Evolutionary conservation across 768 basidiomycete genomes (phyloP).

Genomic region (Phylloporus rhodoxanthus): DNA sequence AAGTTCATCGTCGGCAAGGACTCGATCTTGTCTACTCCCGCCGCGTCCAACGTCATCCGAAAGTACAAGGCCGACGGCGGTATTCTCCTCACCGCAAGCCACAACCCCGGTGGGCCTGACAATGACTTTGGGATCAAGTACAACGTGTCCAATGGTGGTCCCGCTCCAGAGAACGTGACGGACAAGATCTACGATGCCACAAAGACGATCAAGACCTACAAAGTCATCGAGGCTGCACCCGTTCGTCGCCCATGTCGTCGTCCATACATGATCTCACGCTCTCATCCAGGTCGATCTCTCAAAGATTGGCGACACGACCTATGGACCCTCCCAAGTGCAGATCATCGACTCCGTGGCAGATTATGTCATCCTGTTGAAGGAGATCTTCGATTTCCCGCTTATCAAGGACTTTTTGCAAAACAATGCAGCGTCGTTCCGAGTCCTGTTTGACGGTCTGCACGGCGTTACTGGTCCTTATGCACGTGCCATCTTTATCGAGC

Average conservation of each 20-base stretch:
- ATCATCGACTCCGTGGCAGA: constrained; percentile 93
- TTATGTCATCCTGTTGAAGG: constrained; percentile 77
- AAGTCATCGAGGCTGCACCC: constrained; percentile 68
- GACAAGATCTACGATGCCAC: constrained; percentile 91
- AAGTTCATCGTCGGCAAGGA: constrained; percentile 92
- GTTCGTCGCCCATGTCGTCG: constrained; percentile 40
- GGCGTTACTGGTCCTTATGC: constrained; percentile 99
- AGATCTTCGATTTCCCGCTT: constrained; percentile 90
- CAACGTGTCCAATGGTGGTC: constrained; percentile 96
- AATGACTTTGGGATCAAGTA: constrained; percentile 99
- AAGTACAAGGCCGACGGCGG: constrained; percentile 96
- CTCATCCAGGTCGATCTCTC: constrained; percentile 68
- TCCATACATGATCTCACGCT: not conserved
- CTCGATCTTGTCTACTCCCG: constrained; percentile 92
- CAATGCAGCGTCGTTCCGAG: constrained; percentile 64
- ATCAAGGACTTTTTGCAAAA: constrained; percentile 83
- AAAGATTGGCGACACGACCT: constrained; percentile 70
- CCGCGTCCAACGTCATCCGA: constrained; percentile 92
- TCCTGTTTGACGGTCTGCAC: constrained; percentile 93
- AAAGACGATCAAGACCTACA: constrained; percentile 82
- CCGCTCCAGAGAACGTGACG: constrained; percentile 95
- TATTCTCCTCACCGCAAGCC: constrained; percentile 92
- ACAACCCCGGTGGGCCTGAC: constrained; percentile 98
- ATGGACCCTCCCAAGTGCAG: constrained; percentile 78
- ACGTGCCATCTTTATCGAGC: constrained; percentile 74